Conservation (phyloP, 164 flowering plant genomes). For the Piper betle region DNA sequence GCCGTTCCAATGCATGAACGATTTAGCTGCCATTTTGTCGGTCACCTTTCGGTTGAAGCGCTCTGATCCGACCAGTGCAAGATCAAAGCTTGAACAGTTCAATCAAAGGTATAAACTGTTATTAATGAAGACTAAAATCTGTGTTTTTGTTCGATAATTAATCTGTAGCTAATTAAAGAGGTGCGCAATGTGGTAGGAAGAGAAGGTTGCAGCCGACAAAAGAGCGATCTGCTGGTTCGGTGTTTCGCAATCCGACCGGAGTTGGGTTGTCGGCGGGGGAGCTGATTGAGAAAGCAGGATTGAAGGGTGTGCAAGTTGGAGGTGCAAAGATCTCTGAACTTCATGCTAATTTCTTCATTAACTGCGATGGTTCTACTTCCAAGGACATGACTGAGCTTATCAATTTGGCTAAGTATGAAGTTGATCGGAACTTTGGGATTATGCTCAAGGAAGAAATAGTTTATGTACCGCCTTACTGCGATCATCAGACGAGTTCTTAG, state of each 20-base stretch:
- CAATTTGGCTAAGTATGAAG: constrained; percentile 21
- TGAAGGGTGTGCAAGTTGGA: constrained; percentile 32
- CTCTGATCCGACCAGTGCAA: constrained; percentile 13
- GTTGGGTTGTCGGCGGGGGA: constrained; percentile 24
- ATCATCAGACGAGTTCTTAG: not conserved
- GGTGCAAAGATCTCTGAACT: constrained; percentile 33
- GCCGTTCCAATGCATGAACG: constrained; percentile 30
- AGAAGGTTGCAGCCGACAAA: constrained; percentile 24
- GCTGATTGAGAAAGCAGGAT: constrained; percentile 36
- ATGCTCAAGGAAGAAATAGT: constrained; percentile 25
- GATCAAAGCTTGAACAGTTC: constrained; percentile 16
- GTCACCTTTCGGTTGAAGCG: constrained; percentile 31
- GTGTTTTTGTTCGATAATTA: too few relatives aligned
- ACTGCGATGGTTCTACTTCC: constrained; percentile 26
- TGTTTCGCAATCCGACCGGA: constrained; percentile 29
- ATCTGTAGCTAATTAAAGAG: not conserved
- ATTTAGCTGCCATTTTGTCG: constrained; percentile 33
- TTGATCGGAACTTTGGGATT: constrained; percentile 22
- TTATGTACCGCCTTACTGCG: constrained; percentile 7
- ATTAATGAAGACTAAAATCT: too few relatives aligned
- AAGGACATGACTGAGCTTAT: constrained; percentile 38
- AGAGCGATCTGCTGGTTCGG: constrained; percentile 34
- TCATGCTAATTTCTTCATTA: constrained; percentile 41
- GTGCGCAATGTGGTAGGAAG: constrained; percentile 14
- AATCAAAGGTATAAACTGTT: constrained; percentile 19